phyloP scores from a whole-genome alignment of 345 rosid species.

The Populus davidiana region DNA sequence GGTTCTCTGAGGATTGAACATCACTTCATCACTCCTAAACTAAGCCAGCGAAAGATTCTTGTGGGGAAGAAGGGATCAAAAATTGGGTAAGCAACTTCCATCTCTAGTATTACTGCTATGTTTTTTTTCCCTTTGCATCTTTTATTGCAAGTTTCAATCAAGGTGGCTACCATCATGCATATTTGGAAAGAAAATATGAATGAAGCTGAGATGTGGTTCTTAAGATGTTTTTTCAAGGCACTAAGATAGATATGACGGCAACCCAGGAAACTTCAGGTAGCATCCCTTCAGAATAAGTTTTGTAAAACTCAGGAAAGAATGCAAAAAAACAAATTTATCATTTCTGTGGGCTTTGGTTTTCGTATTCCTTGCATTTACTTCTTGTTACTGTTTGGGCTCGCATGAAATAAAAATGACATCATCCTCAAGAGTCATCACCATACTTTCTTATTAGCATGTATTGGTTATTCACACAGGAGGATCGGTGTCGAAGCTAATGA shows the following conservation, averaged over 20 bases:
- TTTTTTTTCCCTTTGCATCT: not conserved
- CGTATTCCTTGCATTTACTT: not conserved
- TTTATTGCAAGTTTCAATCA: not conserved
- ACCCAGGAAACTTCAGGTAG: not conserved
- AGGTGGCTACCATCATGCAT: not conserved
- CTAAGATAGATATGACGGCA: not conserved
- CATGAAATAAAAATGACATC: not conserved
- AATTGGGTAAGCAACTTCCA: conserved; percentile 55
- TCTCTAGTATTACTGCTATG: not conserved
- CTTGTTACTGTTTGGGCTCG: not conserved
- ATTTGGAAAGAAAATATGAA: not conserved
- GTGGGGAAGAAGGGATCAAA: conserved; percentile 86
- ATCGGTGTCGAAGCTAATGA: conserved; percentile 93
- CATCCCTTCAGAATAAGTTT: not conserved
- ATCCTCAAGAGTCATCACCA: not conserved
- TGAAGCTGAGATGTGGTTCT: not conserved
- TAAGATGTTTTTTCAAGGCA: not conserved
- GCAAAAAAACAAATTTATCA: not conserved
- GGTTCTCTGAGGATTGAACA: conserved; percentile 92
- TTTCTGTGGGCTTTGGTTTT: not conserved
- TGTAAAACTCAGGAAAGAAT: not conserved
- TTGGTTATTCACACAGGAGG: conserved; percentile 48
- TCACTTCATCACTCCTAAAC: conserved; percentile 63
- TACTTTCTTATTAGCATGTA: not conserved
- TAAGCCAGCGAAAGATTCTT: conserved; percentile 88